Evolutionary conservation across 1,139 yeast genomes (phyloP).

Genomic region (Pneumocystis wakefieldiae): DNA sequence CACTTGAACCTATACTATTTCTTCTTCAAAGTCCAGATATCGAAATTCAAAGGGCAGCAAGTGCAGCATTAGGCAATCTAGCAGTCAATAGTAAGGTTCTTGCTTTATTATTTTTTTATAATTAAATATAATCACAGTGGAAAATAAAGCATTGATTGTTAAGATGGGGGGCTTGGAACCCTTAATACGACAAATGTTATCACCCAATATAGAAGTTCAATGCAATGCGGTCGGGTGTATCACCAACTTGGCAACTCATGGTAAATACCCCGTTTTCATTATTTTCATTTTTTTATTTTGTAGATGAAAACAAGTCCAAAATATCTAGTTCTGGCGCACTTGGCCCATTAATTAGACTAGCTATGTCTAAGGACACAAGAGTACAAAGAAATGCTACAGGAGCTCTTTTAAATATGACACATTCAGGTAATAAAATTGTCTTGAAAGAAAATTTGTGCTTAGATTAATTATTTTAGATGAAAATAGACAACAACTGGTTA

Average conservation of each 20-base stretch:
- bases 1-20: slow-evolving; percentile 80
- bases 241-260: slow-evolving; percentile 91
- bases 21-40: slow-evolving; percentile 75
- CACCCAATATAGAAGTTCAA: slow-evolving; percentile 92
- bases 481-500: slow-evolving; percentile 88
- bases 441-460: neutral
- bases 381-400: slow-evolving; percentile 98
- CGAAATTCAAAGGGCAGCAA: slow-evolving; percentile 95
- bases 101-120: neutral
- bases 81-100: slow-evolving; percentile 55
- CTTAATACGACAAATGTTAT: slow-evolving; percentile 91
- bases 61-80: slow-evolving; percentile 92
- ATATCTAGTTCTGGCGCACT: slow-evolving; percentile 96
- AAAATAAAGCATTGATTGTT: slow-evolving; percentile 79
- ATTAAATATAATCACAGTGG: slow-evolving; percentile 27
- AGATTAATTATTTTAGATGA: slow-evolving; percentile 35
- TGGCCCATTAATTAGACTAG: slow-evolving; percentile 81
- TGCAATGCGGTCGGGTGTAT: slow-evolving; percentile 98
- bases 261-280: neutral
- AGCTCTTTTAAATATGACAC: slow-evolving; percentile 93
- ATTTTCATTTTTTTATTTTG: neutral
- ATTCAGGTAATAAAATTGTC: slow-evolving; percentile 30
- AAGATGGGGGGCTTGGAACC: slow-evolving; percentile 98
- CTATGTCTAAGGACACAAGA: slow-evolving; percentile 83
- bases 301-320: slow-evolving; percentile 82